Evolutionary conservation across 179 eudicot genomes (phyloP).

Genomic region (Heliamphora pulchella): DNA sequence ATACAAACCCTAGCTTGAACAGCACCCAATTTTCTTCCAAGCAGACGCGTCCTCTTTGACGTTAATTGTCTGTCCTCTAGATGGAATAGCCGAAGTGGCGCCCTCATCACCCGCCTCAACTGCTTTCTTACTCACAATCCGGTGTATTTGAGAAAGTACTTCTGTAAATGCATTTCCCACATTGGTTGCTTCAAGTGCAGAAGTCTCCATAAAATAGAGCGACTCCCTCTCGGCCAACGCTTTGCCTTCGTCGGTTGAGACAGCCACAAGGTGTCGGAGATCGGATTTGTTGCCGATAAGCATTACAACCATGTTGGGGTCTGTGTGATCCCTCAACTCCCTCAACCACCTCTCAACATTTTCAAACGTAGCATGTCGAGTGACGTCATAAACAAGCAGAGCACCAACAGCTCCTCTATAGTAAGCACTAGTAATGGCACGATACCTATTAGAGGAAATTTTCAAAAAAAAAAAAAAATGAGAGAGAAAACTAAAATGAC

Average conservation of each 20-base stretch:
- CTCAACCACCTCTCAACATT: constrained; percentile 53
- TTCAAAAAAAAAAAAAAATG: neutral
- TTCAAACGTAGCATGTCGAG: constrained; percentile 56
- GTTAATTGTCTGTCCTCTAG: constrained; percentile 49
- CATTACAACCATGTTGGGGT: constrained; percentile 67
- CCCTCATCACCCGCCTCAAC: constrained; percentile 45
- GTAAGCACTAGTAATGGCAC: constrained; percentile 76
- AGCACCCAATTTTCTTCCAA: constrained; percentile 51
- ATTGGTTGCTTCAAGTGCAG: constrained; percentile 61
- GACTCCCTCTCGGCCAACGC: constrained; percentile 53
- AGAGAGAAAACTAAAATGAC: neutral
- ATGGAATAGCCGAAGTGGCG: constrained; percentile 39
- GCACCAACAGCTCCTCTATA: constrained; percentile 80
- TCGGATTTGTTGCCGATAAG: constrained; percentile 71
- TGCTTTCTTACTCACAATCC: constrained; percentile 53
- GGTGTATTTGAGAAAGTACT: constrained; percentile 51
- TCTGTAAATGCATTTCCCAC: constrained; percentile 60
- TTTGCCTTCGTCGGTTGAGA: constrained; percentile 52
- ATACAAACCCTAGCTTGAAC: constrained; percentile 34
- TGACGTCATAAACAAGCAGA: constrained; percentile 5
- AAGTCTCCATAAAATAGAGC: constrained; percentile 71
- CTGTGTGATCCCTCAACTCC: constrained; percentile 68
- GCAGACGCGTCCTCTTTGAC: constrained; percentile 46
- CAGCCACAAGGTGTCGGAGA: constrained; percentile 64
- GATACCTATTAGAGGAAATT: constrained; percentile 32